A percentile compares a stretch with the other conserved stretches of the same genome.
phyloP scores from a whole-genome alignment of 345 rosid species.

The Populus euphratica region DNA sequence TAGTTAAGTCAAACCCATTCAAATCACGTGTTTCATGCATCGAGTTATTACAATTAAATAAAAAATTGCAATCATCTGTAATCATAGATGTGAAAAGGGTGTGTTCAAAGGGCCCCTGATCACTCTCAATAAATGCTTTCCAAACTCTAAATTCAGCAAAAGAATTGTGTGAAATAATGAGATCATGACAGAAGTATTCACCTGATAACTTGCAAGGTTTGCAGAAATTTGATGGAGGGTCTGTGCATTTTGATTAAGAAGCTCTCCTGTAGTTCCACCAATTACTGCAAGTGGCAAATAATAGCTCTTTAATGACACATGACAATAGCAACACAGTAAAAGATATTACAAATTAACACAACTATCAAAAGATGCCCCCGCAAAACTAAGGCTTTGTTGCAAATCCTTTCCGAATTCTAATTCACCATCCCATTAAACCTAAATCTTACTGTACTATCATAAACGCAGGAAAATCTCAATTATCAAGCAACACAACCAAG shows the following conservation, averaged over 20 bases:
- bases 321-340: background rate
- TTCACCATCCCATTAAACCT: background rate
- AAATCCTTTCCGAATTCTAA: background rate
- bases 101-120: background rate
- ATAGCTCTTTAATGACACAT: background rate
- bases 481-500: background rate
- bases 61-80: background rate
- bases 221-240: constrained; percentile 45
- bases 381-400: background rate
- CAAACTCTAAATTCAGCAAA: background rate
- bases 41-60: background rate
- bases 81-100: background rate
- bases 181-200: background rate
- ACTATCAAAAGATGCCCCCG: background rate
- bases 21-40: background rate
- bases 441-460: background rate
- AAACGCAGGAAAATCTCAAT: background rate
- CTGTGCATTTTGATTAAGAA: constrained; percentile 58
- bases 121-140: background rate
- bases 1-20: too few species aligned
- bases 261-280: constrained; percentile 48
- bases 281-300: constrained; percentile 40
- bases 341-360: background rate
- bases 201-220: constrained; percentile 51
- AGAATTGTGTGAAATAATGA: background rate